These are phyloP conservation scores for Podochytrium sp. DNA, from an alignment of 192 early-diverging fungal genomes.

Conservation along the genomic window DNA sequence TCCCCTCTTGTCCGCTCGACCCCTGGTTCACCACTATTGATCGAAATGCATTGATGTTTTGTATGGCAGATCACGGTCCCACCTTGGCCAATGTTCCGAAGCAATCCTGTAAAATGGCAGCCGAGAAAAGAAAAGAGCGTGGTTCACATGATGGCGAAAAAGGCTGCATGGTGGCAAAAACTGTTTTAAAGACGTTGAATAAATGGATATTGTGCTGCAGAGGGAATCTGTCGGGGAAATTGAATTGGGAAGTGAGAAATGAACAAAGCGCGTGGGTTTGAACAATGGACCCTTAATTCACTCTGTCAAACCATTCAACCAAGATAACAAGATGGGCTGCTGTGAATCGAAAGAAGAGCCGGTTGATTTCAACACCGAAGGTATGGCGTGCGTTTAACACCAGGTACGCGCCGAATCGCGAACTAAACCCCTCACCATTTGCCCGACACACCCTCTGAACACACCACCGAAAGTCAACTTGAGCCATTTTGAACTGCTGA, in stretches of 20 bases:
- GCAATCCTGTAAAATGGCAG: conserved; percentile 17
- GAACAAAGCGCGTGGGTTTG: not conserved
- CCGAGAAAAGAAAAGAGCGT: not conserved
- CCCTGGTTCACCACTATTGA: not conserved
- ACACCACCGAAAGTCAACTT: conserved; percentile 65
- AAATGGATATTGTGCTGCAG: too few relatives aligned
- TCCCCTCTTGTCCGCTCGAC: too few relatives aligned
- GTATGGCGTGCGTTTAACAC: too few relatives aligned
- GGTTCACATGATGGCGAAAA: not conserved
- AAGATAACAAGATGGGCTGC: not conserved
- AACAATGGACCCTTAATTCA: not conserved
- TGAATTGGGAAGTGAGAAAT: not conserved
- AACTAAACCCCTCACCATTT: not conserved
- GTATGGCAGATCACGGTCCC: conserved; percentile 8
- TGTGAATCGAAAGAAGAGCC: conserved; percentile 11
- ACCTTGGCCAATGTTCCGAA: conserved; percentile 23
- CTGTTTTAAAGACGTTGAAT: not conserved
- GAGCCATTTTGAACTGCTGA: conserved; percentile 85
- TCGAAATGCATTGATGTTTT: not conserved
- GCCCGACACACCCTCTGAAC: conserved; percentile 87
- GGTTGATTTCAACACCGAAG: conserved; percentile 1
- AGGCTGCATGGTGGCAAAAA: conserved; percentile 16
- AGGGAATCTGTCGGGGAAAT: not conserved
- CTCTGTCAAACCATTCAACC: not conserved
- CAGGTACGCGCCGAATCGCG: not conserved